Percentiles rank a stretch among this genome's conserved stretches.
These are phyloP conservation scores for Cladorrhinum sp. DNA, from an alignment of 2,329 filamentous ascomycete genomes.

Conservation along the genomic window DNA sequence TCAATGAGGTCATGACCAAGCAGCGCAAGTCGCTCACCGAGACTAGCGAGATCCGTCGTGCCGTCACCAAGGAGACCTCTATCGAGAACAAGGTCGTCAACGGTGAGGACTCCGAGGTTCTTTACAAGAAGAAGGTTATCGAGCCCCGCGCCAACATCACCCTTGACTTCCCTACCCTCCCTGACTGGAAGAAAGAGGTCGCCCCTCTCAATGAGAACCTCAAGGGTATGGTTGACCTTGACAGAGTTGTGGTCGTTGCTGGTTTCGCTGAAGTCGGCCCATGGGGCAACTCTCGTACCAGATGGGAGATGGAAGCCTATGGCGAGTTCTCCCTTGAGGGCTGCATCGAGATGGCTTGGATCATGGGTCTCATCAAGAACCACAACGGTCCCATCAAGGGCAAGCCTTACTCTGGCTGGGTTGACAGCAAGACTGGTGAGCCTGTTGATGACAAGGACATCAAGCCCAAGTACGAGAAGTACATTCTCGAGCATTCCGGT, in stretches of 20 bases:
- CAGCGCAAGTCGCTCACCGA: constrained; percentile 93
- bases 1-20: constrained; percentile 91
- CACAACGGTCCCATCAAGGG: constrained; percentile 96
- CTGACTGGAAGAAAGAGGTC: constrained; percentile 88
- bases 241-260: constrained; percentile 96
- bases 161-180: constrained; percentile 87
- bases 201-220: constrained; percentile 83
- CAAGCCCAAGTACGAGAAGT: constrained; percentile 95
- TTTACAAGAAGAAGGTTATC: constrained; percentile 92
- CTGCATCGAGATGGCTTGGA: constrained; percentile 99
- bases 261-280: constrained; percentile 95
- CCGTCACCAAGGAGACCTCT: constrained; percentile 91
- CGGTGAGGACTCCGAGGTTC: constrained; percentile 82
- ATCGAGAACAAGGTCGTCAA: constrained; percentile 98
- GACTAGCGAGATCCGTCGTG: constrained; percentile 87
- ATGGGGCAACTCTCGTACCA: constrained; percentile 96
- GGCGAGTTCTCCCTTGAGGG: constrained; percentile 97
- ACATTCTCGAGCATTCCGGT: constrained; percentile 92
- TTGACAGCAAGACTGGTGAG: constrained; percentile 89
- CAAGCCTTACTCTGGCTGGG: constrained; percentile 94
- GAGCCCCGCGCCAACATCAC: constrained; percentile 97
- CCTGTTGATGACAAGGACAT: constrained; percentile 98
- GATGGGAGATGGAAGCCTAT: constrained; percentile 99
- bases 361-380: constrained; percentile 99
- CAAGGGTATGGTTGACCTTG: constrained; percentile 97